These are phyloP conservation scores for Plenodomus lindquistii DNA, from an alignment of 2,329 filamentous ascomycete species.

Conservation along the genomic window DNA sequence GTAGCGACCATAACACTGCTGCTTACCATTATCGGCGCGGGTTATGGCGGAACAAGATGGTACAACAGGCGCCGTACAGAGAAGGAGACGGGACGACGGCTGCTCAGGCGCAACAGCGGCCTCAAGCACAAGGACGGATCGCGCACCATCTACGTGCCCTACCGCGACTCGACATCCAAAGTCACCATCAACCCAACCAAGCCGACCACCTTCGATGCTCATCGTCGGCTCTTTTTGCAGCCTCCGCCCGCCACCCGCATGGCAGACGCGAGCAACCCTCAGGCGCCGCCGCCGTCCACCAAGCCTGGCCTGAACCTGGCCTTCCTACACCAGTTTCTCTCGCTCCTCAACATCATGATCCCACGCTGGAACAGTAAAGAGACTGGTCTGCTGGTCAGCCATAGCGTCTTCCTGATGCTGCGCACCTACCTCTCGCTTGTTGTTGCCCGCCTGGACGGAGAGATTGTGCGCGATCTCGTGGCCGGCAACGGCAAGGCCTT, in stretches of 20 bases:
- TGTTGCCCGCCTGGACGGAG: slow-evolving; percentile 89
- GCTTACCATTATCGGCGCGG: slow-evolving; percentile 75
- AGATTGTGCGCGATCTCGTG: slow-evolving; percentile 95
- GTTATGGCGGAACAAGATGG: slow-evolving; percentile 78
- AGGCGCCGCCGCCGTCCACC: slow-evolving; percentile 83
- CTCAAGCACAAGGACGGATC: slow-evolving; percentile 93
- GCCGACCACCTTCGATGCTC: slow-evolving; percentile 91
- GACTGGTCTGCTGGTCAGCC: slow-evolving; percentile 84
- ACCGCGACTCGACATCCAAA: slow-evolving; percentile 84
- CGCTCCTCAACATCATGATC: slow-evolving; percentile 96
- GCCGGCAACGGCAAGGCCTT: slow-evolving; percentile 89
- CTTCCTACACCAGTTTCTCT: slow-evolving; percentile 95
- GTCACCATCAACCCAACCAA: slow-evolving; percentile 92
- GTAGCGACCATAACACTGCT: slow-evolving; percentile 76
- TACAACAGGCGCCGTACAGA: slow-evolving; percentile 76
- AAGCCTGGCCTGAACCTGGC: slow-evolving; percentile 94
- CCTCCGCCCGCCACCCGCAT: slow-evolving; percentile 82
- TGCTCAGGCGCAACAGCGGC: slow-evolving; percentile 90
- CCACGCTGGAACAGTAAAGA: slow-evolving; percentile 95
- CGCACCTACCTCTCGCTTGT: slow-evolving; percentile 93
- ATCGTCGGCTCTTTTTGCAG: slow-evolving; percentile 88
- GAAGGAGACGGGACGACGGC: slow-evolving; percentile 76
- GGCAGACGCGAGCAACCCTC: slow-evolving; percentile 62
- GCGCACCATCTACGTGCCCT: slow-evolving; percentile 91
- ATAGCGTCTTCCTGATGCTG: slow-evolving; percentile 86